Evolutionary conservation across 345 rosid species (phyloP), one percentile per base, ranked within the genome.

Genomic region (Laguncularia racemosa): DNA sequence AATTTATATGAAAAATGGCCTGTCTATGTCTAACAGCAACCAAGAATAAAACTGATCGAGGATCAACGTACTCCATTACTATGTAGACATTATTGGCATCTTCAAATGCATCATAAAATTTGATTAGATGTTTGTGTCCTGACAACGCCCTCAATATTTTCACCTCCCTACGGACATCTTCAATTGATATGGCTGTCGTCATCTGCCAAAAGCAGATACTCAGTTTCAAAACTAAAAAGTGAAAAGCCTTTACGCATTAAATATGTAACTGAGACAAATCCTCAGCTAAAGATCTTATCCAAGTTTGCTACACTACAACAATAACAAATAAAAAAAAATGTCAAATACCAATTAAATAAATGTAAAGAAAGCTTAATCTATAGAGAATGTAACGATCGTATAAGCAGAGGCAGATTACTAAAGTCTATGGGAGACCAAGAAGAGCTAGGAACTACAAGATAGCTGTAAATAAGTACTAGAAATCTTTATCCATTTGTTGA

Each of bases 151-250:
- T 85, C 69, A 93, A 46, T 62, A 93, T 74, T 61, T 89, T 93
- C 69, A 89, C 99, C 75, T 93, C 99, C 71, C 95, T 68, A 19
- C 96, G 88, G 62, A 89, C 96, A 76, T 93, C 99, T 79, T 93
- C 99, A 62, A 87, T 73, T 2, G 97, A 63, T 67, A 88, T 71
- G 28, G 91, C 72, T 56, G 97, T 72, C 46, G 97, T 82, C 99
- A 95, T 95, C 99, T 95, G 88, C 74, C 73, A 70, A 66, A 48
- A 62, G 15, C 62, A 52, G 13, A 12, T 44, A 47, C 61, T 47
- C 65, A 20, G 46, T 45, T 50, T 19, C 45, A 56, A 58, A 56
- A 20, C 55, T 53, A 26, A 43, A 49, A 12, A 58, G 33, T 40
- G 47, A 18, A 19, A 53, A 58, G 3, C 44, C 14, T 46, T 49